Evolutionary conservation across 2,329 filamentous ascomycete species (phyloP).

Genomic region (Trichoderma sp.): DNA sequence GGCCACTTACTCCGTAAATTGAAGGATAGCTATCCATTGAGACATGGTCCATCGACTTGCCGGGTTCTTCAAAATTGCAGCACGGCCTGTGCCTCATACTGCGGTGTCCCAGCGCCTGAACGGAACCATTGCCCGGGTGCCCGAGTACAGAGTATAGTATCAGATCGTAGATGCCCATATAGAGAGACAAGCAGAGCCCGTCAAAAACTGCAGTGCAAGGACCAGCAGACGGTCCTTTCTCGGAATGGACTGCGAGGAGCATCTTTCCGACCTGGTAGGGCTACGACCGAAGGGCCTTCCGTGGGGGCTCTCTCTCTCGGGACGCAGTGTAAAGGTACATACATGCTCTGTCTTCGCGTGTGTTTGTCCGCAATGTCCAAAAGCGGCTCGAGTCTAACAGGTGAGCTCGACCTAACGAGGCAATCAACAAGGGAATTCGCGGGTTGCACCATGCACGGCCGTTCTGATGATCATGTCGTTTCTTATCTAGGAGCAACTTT

Average conservation of each 20-base stretch:
- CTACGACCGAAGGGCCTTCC: background rate
- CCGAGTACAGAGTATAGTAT: background rate
- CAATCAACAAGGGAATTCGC: background rate
- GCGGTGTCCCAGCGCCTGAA: background rate
- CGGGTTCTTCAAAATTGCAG: background rate
- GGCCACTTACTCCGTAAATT: background rate
- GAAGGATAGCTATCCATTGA: background rate
- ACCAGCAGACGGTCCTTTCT: background rate
- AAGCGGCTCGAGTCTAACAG: background rate
- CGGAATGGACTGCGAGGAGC: background rate
- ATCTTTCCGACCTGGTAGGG: slow-evolving; percentile 14
- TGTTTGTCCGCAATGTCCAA: background rate
- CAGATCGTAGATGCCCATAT: background rate
- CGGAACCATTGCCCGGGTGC: background rate
- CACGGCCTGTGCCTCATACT: background rate
- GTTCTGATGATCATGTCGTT: background rate
- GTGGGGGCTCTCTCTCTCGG: background rate
- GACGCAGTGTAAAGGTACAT: background rate
- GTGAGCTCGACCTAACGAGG: background rate
- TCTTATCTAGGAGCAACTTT: background rate
- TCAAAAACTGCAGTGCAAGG: background rate
- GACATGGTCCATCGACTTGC: background rate
- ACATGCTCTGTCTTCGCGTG: background rate
- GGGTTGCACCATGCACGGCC: background rate
- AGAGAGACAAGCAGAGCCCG: background rate